Evolutionary conservation across 495 filamentous ascomycete species (phyloP), one percentile per base, ranked within the genome.

Genomic region (Podospora tetraspora): DNA sequence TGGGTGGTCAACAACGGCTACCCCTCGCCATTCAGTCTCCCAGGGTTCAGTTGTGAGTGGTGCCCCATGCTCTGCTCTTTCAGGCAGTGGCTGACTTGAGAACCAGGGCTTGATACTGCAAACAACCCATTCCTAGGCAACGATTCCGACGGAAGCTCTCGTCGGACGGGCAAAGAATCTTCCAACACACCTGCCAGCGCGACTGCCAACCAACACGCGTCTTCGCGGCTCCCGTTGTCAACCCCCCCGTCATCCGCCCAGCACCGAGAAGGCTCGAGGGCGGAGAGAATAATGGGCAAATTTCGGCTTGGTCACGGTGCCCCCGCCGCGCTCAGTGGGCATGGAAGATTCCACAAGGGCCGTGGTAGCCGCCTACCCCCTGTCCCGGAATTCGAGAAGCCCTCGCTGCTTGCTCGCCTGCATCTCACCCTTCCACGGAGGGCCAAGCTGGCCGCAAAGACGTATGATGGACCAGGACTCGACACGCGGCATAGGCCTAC

Each of bases 231-330:
- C 5, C 22, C 32, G 19, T 56, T 61, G 3, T 27, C 62, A 12
- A 61, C 68, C 21, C 23, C 66, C 37, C 72, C 73, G 1, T 68
- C 74, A 60, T 72, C 70, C 32, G 68, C 63, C 19, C 75, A 70
- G 61, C 75, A 69, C 62, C 68, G 57, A 66, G 73, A 62, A 76
- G 73, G 57, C 69, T 68, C 22, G 71, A 74, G 70, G 7, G 62
- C 78, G 25, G 71, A 77, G 61, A 77, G 76, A 69, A 69, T 77
- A 27, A 79, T 80, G 30, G 71, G 72, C 16, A 72, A 72, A 16
- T 72, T 71, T 52, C 72, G 75, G 21, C 65, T 69, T 13, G 77
- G 75, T 10, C 70, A 73, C 16, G 73, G 78, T 30, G 73, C 68
- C 16, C 69, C 70, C 24, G 63, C 66, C 11, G 72, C 72, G 27